Evolutionary conservation across 805 yeast genomes (phyloP).

Genomic region (Lachancea mirantina): DNA sequence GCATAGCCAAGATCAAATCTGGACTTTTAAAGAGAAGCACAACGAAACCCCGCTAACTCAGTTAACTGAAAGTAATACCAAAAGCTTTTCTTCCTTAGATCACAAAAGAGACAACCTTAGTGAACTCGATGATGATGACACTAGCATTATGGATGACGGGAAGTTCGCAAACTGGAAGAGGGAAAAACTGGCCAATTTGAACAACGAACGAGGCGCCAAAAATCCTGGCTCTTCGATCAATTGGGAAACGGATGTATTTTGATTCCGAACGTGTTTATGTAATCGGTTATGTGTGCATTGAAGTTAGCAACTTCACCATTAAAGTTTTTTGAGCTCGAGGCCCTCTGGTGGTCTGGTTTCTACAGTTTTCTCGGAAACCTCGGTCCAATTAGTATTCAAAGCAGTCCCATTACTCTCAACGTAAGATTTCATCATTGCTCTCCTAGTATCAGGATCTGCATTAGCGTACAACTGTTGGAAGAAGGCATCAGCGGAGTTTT

Average conservation of each 20-base stretch:
- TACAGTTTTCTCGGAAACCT: constrained; percentile 59
- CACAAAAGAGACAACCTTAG: no score
- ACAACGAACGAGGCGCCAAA: constrained; percentile 5
- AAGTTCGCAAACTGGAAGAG: constrained; percentile 26
- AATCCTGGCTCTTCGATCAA: constrained; percentile 7
- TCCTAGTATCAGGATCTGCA: constrained; percentile 78
- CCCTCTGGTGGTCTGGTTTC: constrained; percentile 73
- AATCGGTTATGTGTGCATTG: constrained; percentile 3
- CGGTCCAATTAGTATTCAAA: constrained; percentile 88
- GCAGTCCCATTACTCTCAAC: constrained; percentile 93
- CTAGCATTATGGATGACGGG: constrained; percentile 27
- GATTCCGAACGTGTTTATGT: neutral
- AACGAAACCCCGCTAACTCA: no score
- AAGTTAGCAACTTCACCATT: constrained; percentile 33
- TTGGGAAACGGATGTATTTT: constrained; percentile 12
- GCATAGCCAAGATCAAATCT: no score
- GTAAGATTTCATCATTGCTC: constrained; percentile 97
- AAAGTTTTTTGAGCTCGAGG: constrained; percentile 50
- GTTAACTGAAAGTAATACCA: no score
- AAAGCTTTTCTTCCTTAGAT: no score
- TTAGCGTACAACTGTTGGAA: constrained; percentile 66
- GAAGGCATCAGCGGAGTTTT: constrained; percentile 53
- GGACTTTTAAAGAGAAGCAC: no score
- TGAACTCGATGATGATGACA: constrained; percentile 19
- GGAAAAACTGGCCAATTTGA: constrained; percentile 27